Evolutionary conservation across 257 asterid genomes (phyloP), one percentile per base, ranked within the genome.

Genomic region (Oldenlandia corymbosa): DNA sequence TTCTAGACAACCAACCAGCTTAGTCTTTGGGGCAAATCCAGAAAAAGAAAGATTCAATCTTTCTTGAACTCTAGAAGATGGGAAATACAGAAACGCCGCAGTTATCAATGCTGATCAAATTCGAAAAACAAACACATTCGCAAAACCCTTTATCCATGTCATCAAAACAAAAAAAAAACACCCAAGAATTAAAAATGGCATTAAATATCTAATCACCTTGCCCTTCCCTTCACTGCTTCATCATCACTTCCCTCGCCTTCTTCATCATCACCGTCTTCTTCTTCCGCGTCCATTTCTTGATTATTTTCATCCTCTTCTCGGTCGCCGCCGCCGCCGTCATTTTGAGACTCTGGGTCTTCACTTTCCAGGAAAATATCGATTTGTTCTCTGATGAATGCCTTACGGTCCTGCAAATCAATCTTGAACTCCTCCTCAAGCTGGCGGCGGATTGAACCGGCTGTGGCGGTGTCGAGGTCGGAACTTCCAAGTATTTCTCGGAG

Each of bases 371-470:
- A 75, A 39, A 61, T 0, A 20, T 78, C 78, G 54, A 81, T 81
- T 64, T 81, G 83, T 10, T 81, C 76, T 1, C 72, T 72, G 26
- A 81, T 78, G 52, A 81, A 75, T 11, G 31, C 59, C 48, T 65
- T 78, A 12, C 70, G 61, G 26, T 66, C 81, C 43, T 43, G 60
- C 72, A 81, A 75, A 73, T 67, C 60, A 5, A 78, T 67, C 47
- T 79, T 75, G 30, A 75, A 73, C 67, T 78, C 83, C 62, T 61
- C 78, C 70, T 78, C 86, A 26, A 81, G 76, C 41, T 60, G 73
- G 68, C 81, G 74, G 65, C 86, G 81, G 51, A 81, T 65, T 48
- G 70, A 60, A 27, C 61, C 73, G 41, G 76, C 75, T 6, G 86
- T 72, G 58, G 81, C 70, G 57, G 75, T 78, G 32, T 69, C 65